Evolutionary conservation across 257 asterid genomes (phyloP).

Genomic region (Salvia splendens): DNA sequence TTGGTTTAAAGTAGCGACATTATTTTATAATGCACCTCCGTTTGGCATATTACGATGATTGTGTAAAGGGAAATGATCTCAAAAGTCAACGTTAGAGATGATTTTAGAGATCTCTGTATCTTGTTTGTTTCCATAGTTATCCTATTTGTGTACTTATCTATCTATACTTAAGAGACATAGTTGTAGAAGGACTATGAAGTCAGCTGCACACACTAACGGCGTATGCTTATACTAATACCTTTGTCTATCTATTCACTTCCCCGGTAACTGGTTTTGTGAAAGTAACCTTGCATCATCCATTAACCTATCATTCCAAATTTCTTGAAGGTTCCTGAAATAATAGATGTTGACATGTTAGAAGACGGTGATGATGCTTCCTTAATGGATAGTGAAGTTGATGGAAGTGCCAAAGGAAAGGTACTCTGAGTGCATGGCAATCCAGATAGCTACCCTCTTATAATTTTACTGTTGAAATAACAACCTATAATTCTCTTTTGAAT

Average conservation of each 20-base stretch:
- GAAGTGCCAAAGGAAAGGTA: conserved; percentile 72
- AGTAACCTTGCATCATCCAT: conserved; percentile 9
- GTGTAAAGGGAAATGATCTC: background rate
- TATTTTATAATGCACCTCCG: background rate
- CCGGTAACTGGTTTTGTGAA: conserved; percentile 13
- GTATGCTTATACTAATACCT: background rate
- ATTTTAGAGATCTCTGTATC: too few species aligned
- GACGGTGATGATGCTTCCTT: conserved; percentile 44
- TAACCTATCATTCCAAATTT: conserved; percentile 22
- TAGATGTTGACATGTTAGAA: conserved; percentile 80
- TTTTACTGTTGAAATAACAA: conserved; percentile 7
- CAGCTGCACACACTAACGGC: background rate
- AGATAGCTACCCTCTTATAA: conserved; percentile 1
- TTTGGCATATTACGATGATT: conserved; percentile 11
- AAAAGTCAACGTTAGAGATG: too few species aligned
- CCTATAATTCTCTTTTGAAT: conserved; percentile 4
- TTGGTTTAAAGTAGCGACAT: background rate
- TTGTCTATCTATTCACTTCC: background rate
- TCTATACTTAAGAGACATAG: too few species aligned
- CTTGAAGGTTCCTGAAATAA: conserved; percentile 71
- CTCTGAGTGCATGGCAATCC: conserved; percentile 17
- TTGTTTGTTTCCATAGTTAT: too few species aligned
- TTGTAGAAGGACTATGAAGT: too few species aligned
- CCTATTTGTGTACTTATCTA: too few species aligned
- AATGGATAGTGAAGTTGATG: conserved; percentile 40